phyloP scores from a whole-genome alignment of 2,329 filamentous ascomycete genomes.

The Pseudogymnoascus sp. region DNA sequence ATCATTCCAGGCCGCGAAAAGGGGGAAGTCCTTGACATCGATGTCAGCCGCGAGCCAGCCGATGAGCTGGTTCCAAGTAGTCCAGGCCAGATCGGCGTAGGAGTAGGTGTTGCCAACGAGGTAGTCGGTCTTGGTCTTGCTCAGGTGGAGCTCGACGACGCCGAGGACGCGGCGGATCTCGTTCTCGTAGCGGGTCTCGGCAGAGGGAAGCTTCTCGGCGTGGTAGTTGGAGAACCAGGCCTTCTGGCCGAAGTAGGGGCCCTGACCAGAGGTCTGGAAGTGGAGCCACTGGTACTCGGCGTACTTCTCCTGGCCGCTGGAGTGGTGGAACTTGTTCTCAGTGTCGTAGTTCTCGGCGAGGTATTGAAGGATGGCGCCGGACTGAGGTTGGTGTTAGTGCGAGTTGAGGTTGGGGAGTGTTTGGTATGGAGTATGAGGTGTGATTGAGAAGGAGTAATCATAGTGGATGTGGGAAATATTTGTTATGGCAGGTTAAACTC shows the following conservation, averaged over 20 bases:
- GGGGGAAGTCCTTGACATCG: background rate
- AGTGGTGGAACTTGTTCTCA: conserved; percentile 30
- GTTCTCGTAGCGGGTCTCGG: conserved; percentile 37
- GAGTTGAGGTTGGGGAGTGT: background rate
- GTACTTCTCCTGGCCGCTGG: conserved; percentile 26
- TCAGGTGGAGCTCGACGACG: conserved; percentile 37
- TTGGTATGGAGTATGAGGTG: background rate
- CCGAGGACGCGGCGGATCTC: conserved; percentile 31
- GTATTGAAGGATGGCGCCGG: conserved; percentile 38
- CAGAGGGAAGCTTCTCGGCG: conserved; percentile 35
- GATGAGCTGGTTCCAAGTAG: conserved; percentile 24
- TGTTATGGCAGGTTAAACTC: background rate
- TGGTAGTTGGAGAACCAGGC: conserved; percentile 30
- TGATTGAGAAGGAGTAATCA: too few species aligned
- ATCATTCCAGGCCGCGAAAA: background rate
- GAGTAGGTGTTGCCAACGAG: conserved; percentile 34
- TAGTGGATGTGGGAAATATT: too few species aligned
- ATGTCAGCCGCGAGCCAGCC: background rate
- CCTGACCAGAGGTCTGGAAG: conserved; percentile 35
- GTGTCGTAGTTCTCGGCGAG: conserved; percentile 35
- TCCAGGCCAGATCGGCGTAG: conserved; percentile 34
- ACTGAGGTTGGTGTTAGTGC: conserved; percentile 12
- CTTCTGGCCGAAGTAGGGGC: conserved; percentile 35
- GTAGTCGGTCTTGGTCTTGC: conserved; percentile 24
- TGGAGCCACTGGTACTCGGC: conserved; percentile 32